Evolutionary conservation across 129 eudicot genomes (phyloP), one percentile per base, ranked within the genome.

Genomic region (Scalesia atractyloides): DNA sequence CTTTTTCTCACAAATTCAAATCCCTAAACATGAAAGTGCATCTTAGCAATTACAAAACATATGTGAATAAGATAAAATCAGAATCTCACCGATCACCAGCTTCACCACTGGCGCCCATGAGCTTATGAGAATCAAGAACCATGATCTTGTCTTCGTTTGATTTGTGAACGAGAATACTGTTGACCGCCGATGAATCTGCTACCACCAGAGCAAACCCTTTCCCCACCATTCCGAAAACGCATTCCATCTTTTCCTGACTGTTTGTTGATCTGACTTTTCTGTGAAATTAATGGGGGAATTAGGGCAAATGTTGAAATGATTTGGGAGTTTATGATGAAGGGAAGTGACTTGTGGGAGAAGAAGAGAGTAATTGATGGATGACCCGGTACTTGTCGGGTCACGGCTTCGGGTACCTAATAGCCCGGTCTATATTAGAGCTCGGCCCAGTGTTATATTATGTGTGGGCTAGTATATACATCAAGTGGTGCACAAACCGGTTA

Each of bases 61-160:
- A n/a, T n/a, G n/a, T n/a, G n/a, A n/a, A n/a, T n/a, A 15, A 15
- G 5, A 49, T 14, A 15, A 49, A 50, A n/a, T 3, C 5, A 64
- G 9, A 44, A 91, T 89, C 97, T 64, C 36, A 78, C 82, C 82
- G 86, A 74, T 94, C 98, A 26, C 97, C 98, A 52, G 92, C 83
- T 74, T 94, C 98, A 68, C 98, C 98, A 63, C 97, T 87, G 39
- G 98, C 98, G 34, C 97, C 98, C 96, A 94, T 82, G 57, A 94
- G 98, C 61, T 94, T 94, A 79, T 94, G 98, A 51, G 97, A 90
- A 80, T 94, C 98, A 1, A 94, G 96, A 34, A 90, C 33, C 98
- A 94, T 87, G 70, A 94, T 82, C 75, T 94, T 94, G 82, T 94
- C 98, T 64, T 94, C 98, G 56, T 94, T 81, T 26, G 97, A 85